Evolutionary conservation across 257 asterid species (phyloP).

Genomic region (Solanum ahanhuiri): DNA sequence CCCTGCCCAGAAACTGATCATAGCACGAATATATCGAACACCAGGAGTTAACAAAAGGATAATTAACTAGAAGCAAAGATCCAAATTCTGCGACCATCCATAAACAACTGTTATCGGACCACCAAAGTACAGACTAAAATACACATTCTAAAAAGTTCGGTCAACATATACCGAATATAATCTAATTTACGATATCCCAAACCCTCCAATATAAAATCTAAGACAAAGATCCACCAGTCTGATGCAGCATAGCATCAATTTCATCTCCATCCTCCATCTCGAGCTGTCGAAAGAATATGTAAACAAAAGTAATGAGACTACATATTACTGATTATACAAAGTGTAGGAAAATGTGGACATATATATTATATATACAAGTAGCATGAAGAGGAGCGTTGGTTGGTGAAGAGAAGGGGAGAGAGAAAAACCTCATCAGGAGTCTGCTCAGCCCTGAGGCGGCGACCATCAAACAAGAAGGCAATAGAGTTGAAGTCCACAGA

Average conservation of each 20-base stretch:
- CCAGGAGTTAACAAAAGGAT: neutral
- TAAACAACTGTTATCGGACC: neutral
- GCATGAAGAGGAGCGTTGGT: neutral
- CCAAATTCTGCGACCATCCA: neutral
- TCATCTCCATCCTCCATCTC: conserved; percentile 36
- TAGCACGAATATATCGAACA: neutral
- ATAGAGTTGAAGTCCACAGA: conserved; percentile 21
- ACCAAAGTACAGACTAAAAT: neutral
- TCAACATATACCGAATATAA: neutral
- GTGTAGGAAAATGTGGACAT: neutral
- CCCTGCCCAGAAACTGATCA: neutral
- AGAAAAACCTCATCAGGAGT: conserved; percentile 33
- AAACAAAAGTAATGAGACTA: neutral
- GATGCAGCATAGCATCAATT: conserved; percentile 32
- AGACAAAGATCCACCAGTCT: conserved; percentile 5
- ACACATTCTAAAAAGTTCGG: neutral
- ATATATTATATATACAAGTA: neutral
- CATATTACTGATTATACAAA: too few species aligned
- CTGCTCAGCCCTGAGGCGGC: conserved; percentile 21
- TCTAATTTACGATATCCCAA: neutral
- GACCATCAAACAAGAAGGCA: conserved; percentile 32
- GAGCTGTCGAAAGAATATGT: neutral
- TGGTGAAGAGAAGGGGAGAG: neutral
- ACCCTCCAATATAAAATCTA: neutral
- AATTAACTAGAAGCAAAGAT: neutral